These are phyloP conservation scores for Solanum sejunctum DNA, from an alignment of 257 asterid species.

Conservation along the genomic window DNA sequence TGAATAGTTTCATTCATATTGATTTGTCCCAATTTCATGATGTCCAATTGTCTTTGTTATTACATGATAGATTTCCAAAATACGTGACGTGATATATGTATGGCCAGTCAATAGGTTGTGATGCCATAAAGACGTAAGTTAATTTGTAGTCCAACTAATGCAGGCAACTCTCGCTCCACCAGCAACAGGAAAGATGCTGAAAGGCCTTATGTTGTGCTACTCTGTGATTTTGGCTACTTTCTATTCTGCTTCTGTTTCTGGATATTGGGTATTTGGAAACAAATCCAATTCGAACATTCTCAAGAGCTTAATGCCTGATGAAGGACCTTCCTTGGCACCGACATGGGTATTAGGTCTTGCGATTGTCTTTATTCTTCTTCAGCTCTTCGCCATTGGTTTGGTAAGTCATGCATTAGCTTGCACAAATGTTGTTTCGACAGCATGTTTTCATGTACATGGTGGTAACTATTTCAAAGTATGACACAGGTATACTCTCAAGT, in stretches of 20 bases:
- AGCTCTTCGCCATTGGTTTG: constrained; percentile 79
- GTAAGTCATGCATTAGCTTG: constrained; percentile 21
- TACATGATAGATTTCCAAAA: neutral
- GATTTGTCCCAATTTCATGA: neutral
- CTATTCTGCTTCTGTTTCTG: constrained; percentile 84
- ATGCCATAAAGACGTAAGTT: neutral
- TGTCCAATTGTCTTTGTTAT: neutral
- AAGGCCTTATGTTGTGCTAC: constrained; percentile 88
- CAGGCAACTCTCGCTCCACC: constrained; percentile 99
- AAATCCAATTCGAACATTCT: constrained; percentile 65
- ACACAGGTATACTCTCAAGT: constrained; percentile 89
- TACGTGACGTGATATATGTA: neutral
- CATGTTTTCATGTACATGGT: neutral
- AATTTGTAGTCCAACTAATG: neutral
- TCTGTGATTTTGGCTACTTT: constrained; percentile 71
- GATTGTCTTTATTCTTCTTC: constrained; percentile 46
- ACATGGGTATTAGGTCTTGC: constrained; percentile 64
- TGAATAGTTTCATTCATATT: neutral
- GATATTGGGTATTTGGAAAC: constrained; percentile 91
- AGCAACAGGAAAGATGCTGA: constrained; percentile 85
- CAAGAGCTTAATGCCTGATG: constrained; percentile 66
- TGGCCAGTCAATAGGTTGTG: neutral
- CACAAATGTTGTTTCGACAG: neutral
- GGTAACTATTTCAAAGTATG: neutral
- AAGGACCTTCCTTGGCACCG: constrained; percentile 70